Base-by-base conservation (phyloP, 2,329 filamentous ascomycete genomes). In the Aspergillus alliaceus region DNA sequence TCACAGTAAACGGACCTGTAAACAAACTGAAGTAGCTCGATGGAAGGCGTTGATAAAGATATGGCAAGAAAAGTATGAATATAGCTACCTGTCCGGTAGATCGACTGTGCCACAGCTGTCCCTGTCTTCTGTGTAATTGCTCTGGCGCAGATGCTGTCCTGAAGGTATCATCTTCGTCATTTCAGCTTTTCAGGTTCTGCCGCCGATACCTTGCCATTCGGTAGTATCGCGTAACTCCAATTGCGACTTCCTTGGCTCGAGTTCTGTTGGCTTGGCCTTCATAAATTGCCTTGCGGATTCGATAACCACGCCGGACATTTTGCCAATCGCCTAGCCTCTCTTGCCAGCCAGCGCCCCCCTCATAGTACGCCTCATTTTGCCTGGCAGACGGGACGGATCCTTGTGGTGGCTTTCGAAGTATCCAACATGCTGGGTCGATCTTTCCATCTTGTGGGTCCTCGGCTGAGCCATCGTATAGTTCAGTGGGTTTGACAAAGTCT, bases 301-400 rank as follows among this genome's bases (percentile, higher is more conserved):
- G 72, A 61, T 77, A 77, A 8, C 68, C 69, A 18, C 67, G 63
- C 7, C 61, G 64, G 24, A 76, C 66, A 24, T 64, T 68, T 59
- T 76, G 70, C 75, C 75, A 78, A 40, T 77, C 71, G 7, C 70
- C 64, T 1, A 77, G 59, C 29, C 62, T 76, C 57, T 77, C 74
- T 60, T 73, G 71, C 72, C 73, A 77, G 7, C 74, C 75, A 6
- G 67, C 61, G 9, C 70, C 70, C 50, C 74, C 73, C 56, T 77
- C 73, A 48, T 75, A 78, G 62, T 72, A 77, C 5, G 66, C 65
- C n/a, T 70, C 64, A 42, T 65, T 66, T 51, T 78, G 74, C 31
- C 67, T 69, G 8, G 64, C 68, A 5, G 74, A 72, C 57, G 73
- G 65, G 11, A 62, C 64, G 55, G 72, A 68, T 0, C 75, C 75